Percentiles rank a stretch among this genome's conserved stretches.
phyloP scores from a whole-genome alignment of 192 early-diverging fungal species.

The Coemansia erecta region DNA sequence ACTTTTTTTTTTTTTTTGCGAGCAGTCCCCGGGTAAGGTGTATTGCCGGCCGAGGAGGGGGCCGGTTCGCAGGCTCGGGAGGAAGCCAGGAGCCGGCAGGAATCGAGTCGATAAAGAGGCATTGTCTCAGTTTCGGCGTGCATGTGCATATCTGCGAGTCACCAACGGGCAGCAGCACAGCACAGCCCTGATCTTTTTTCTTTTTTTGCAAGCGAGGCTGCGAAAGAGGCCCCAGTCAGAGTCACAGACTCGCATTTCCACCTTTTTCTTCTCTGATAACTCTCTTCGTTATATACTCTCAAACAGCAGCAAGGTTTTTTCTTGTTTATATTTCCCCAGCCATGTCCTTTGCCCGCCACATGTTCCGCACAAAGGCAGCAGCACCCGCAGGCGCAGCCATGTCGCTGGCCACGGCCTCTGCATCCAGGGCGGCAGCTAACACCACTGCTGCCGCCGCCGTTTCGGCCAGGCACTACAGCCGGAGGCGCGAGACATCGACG shows the following conservation, averaged over 20 bases:
- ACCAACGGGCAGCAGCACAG: no score
- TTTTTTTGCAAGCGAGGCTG: no score
- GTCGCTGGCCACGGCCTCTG: neutral
- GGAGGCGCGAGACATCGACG: conserved; percentile 24
- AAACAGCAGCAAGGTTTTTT: neutral
- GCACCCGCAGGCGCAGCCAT: neutral
- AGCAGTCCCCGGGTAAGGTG: no score
- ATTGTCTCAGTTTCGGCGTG: no score
- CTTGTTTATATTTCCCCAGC: neutral
- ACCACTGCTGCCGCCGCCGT: conserved; percentile 1
- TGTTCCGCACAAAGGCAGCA: conserved; percentile 5
- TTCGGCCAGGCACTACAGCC: conserved; percentile 13
- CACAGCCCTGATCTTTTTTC: no score
- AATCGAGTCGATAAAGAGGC: no score
- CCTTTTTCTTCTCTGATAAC: neutral
- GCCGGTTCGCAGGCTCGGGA: neutral
- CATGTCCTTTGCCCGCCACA: conserved; percentile 6
- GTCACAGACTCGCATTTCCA: neutral
- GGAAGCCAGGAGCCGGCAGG: neutral
- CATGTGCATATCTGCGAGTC: no score
- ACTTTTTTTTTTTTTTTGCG: no score
- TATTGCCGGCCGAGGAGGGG: neutral
- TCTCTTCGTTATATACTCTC: no score
- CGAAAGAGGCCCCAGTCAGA: no score
- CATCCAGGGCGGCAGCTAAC: neutral